Evolutionary conservation across 345 rosid genomes (phyloP), one percentile per base, ranked within the genome.

Genomic region (Anacardium occidentale): DNA sequence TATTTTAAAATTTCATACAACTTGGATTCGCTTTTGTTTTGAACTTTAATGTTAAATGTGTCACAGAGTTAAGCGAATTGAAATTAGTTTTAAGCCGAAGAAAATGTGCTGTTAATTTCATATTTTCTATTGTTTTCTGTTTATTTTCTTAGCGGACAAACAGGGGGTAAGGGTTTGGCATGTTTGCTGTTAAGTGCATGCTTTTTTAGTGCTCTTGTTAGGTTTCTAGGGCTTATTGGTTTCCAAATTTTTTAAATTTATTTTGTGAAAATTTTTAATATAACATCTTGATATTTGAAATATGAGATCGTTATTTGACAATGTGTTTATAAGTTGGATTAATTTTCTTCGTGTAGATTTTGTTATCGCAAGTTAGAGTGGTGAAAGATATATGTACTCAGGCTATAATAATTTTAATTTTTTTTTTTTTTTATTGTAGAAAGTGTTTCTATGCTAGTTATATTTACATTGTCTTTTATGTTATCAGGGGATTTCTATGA

Each of bases 401-500:
- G 42, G 42, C 42, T 37, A 37, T 37, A 37, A 5, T 37, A n/a
- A n/a, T n/a, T n/a, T n/a, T n/a, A n/a, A n/a, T 37, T 37, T 6
- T 37, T 37, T 37, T 37, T 37, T 34, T 40, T 22, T 32, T 37
- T n/a, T 42, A 18, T 29, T 7, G 20, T 47, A 21, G 7, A 5
- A 40, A 25, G 66, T 24, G 8, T 37, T 37, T 37, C 42, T 37
- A 37, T 37, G 42, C 42, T 37, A 7, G 8, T 37, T 37, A 42
- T 18, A 13, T 52, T 52, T 15, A 7, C 70, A 15, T 24, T n/a
- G 65, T 56, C 1, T 51, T 66, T 70, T 40, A 13, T 67, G 24
- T 54, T 69, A 7, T 52, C 73, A 76, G 83, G 75, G 77, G 44
- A n/a, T 76, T 72, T 62, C 61, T 18, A 8, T 64, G 78, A 66